Evolutionary conservation across 805 yeast species (phyloP), one percentile per base, ranked within the genome.

Genomic region (Ascoidea asiatica): DNA sequence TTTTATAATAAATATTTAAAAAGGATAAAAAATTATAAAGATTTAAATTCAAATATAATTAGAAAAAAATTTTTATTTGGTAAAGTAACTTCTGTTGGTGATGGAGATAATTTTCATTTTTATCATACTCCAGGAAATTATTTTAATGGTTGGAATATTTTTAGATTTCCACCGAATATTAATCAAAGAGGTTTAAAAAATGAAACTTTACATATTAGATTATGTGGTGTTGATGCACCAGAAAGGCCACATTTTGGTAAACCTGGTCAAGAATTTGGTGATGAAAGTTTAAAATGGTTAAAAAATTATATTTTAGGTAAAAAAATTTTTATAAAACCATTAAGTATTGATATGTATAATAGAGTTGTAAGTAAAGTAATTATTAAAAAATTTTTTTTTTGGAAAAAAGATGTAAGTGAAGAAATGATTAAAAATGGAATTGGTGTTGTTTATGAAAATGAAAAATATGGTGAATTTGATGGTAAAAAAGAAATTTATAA

Each of bases 151-250:
- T 92, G 98, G 98, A 89, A 94, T 11, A 85, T 95, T 95, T 56
- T 85, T 20, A 65, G 98, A 33, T 52, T 76, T 0, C 97, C 97
- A 0, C n/a, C n/a, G n/a, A 60, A 63, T 8, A 61, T 70, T 5
- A 72, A 72, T 53, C 59, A 45, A 53, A 72, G 63, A 41, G 70
- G 60, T 46, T 56, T 54, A 37, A 75, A 77, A 49, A 74, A 74
- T 48, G 68, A 79, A 50, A 92, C 98, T 0, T 65, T 92, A 36
- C 79, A 81, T 60, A 75, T 92, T 4, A 69, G 98, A 41, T 64
- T 92, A 19, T 83, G 92, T 61, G 98, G 97, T 0, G 81, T 90
- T 15, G 98, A 92, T 68, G 98, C 98, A 0, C 98, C 98, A 1
- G 98, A 92, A 57, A 67, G 94, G 39, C 75, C 95, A 1, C 97